These are phyloP conservation scores for Fusarium hainanense DNA, from an alignment of 2,329 filamentous ascomycete genomes.

Conservation along the genomic window DNA sequence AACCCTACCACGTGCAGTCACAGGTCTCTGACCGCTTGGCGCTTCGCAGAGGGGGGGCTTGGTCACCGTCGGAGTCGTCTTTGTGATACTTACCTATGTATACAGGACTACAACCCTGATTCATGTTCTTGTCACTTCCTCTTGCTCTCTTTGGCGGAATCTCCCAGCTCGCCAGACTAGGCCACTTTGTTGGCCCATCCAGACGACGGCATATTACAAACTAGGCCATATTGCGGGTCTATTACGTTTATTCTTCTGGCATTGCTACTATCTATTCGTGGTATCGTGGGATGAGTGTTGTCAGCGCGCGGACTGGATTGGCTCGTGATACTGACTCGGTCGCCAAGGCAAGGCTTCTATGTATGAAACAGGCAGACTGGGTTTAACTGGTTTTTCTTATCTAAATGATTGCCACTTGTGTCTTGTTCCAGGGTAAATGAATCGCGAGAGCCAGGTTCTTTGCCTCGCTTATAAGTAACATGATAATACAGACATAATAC, in stretches of 20 bases:
- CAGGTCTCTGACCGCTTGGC: not conserved
- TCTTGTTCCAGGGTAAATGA: not conserved
- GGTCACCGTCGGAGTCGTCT: not conserved
- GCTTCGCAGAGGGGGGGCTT: conserved; percentile 3
- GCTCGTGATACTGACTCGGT: conserved; percentile 7
- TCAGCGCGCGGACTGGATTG: conserved; percentile 1
- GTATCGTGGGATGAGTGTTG: conserved; percentile 1
- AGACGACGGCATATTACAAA: not conserved
- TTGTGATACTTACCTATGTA: not conserved
- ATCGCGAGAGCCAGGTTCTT: not conserved
- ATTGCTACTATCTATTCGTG: not conserved
- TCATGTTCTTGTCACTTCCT: not conserved
- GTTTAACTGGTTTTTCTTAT: not conserved
- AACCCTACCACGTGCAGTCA: not conserved
- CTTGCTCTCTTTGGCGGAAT: not conserved
- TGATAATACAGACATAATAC: not conserved
- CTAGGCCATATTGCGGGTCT: conserved; percentile 4
- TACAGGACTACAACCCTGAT: conserved; percentile 10
- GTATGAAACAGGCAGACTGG: not conserved
- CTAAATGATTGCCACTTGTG: not conserved
- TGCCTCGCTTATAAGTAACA: not conserved
- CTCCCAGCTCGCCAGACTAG: not conserved
- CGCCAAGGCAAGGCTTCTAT: not conserved
- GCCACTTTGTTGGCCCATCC: not conserved
- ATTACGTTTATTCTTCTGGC: not conserved